A percentile compares a stretch with the other conserved stretches of the same genome.
These are phyloP conservation scores for Metschnikowia vanudenii DNA, from an alignment of 805 yeast genomes.

Conservation along the genomic window DNA sequence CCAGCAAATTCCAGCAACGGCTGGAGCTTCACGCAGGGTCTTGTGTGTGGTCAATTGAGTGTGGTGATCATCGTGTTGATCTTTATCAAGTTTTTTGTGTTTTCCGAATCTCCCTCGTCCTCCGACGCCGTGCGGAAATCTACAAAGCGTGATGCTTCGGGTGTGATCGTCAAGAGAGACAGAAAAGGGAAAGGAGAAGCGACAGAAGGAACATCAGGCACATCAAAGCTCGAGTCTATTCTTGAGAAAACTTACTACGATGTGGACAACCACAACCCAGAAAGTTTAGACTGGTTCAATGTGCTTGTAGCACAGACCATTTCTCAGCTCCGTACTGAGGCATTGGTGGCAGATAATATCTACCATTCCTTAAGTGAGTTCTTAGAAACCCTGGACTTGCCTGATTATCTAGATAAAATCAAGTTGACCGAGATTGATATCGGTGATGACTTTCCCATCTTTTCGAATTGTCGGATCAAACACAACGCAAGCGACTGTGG, in stretches of 20 bases:
- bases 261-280: conserved; percentile 82
- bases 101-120: conserved; percentile 58
- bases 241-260: conserved; percentile 91
- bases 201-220: conserved; percentile 8
- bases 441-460: conserved; percentile 93
- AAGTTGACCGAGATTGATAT: conserved; percentile 83
- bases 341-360: conserved; percentile 78
- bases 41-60: conserved; percentile 69
- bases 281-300: conserved; percentile 95
- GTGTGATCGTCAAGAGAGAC: conserved; percentile 35
- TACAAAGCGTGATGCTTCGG: conserved; percentile 28
- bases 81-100: conserved; percentile 73
- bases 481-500: conserved; percentile 54
- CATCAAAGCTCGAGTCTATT: conserved; percentile 42
- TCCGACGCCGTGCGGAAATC: conserved; percentile 19
- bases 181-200: conserved; percentile 21
- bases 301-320: conserved; percentile 90
- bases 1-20: conserved; percentile 9
- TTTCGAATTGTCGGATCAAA: conserved; percentile 84
- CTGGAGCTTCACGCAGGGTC: conserved; percentile 79
- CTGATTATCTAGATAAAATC: conserved; percentile 78
- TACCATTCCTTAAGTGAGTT: conserved; percentile 73
- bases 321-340: conserved; percentile 85
- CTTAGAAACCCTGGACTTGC: conserved; percentile 59
- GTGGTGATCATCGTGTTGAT: conserved; percentile 61